Base-by-base conservation (phyloP, 2,329 filamentous ascomycete genomes). In the Ophiocordyceps camponoti-saundersi region DNA sequence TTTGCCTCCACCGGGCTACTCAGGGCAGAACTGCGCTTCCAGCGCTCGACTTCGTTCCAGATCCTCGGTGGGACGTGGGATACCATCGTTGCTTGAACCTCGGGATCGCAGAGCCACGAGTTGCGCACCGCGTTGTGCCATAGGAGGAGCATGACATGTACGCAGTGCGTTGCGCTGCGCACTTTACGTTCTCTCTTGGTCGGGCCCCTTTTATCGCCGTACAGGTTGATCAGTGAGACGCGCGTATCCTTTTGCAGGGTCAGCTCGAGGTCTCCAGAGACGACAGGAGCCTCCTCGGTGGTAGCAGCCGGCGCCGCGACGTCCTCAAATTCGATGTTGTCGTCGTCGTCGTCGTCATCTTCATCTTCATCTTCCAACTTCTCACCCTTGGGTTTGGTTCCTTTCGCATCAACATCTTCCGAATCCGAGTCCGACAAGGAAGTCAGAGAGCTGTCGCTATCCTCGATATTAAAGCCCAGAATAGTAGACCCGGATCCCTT, bases 101-200 rank as follows among this genome's bases (percentile, higher is more conserved):
- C 76, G 3, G 72, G 61, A 55, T 96, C 85, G 53, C 85, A 85
- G 20, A 88, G 65, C 82, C 90, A 96, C 0, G 77, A 71, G 59
- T 96, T 95, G 41, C 85, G 78, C 15, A 92, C 64, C 0, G 85
- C 77, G 58, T 96, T 96, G 60, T 96, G 89, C 72, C 83, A 95
- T 49, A 98, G 73, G 16, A 98, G 68, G 46, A 80, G 77, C 59
- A 93, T 80, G 2, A 96, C 88, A 62, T 98, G 92, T 53, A 95
- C 72, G 54, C 85, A 85, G 62, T 98, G 92, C 1, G 87, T 88
- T 3, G 80, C 73, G 32, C 80, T 75, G 23, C 92, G 76, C 48
- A 90, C 83, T 50, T 79, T 75, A 46, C 86, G 78, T 58, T 95
- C 87, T 26, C 83, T 77, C 63, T 95, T 95, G 3, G 85, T 83